Evolutionary conservation across 2,329 filamentous ascomycete species (phyloP).

Genomic region (Penicillium hordei): DNA sequence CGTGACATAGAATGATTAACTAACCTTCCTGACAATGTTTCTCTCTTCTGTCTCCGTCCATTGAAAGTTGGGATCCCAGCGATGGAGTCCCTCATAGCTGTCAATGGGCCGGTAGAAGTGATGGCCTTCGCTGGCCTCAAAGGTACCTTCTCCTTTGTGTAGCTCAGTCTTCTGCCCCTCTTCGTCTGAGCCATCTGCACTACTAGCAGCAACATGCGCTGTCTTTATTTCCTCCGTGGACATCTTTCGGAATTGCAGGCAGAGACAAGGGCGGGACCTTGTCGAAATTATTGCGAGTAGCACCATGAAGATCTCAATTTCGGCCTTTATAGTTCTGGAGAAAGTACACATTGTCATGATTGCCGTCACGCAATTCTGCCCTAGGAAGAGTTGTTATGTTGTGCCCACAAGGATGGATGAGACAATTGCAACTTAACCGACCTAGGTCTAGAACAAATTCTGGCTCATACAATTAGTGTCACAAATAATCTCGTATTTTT

Average conservation of each 20-base stretch:
- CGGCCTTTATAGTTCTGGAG: neutral
- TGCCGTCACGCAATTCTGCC: neutral
- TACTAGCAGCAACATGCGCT: neutral
- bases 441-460: neutral
- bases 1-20: neutral
- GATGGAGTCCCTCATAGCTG: constrained; percentile 46
- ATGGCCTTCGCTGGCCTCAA: neutral
- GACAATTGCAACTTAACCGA: neutral
- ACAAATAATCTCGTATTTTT: no score
- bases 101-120: constrained; percentile 6
- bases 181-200: neutral
- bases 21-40: constrained; percentile 31
- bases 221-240: neutral
- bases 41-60: constrained; percentile 42
- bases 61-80: constrained; percentile 42
- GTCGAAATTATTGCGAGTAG: neutral
- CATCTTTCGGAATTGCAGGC: neutral
- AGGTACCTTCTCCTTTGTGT: neutral
- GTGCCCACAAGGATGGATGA: neutral
- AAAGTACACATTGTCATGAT: neutral
- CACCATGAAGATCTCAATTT: neutral
- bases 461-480: neutral
- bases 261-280: neutral
- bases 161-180: neutral
- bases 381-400: neutral